phyloP scores from a whole-genome alignment of 1,139 yeast genomes.

The Taphrina sp. region DNA sequence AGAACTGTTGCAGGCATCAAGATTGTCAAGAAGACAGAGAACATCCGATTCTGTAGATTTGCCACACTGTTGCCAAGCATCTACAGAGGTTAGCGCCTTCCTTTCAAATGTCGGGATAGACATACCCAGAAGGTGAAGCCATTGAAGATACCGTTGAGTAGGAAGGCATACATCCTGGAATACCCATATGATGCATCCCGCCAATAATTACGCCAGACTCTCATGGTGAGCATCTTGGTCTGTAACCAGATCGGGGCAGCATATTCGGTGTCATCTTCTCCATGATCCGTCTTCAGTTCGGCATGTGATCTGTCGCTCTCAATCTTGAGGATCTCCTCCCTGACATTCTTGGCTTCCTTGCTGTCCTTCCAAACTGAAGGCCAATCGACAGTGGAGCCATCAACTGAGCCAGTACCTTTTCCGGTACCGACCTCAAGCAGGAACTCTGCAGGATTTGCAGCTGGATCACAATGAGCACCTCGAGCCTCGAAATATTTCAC shows the following conservation, averaged over 20 bases:
- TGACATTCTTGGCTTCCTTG: conserved; percentile 51
- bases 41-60: conserved; percentile 56
- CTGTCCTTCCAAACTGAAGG: conserved; percentile 65
- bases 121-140: conserved; percentile 60
- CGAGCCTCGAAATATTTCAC: conserved; percentile 66
- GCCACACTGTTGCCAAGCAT: conserved; percentile 50
- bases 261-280: conserved; percentile 34
- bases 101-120: no score
- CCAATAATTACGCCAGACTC: conserved; percentile 66
- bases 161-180: conserved; percentile 59
- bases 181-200: conserved; percentile 70
- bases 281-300: conserved; percentile 27
- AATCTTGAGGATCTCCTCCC: conserved; percentile 40
- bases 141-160: conserved; percentile 51
- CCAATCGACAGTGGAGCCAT: conserved; percentile 60
- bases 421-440: conserved; percentile 69
- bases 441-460: conserved; percentile 80
- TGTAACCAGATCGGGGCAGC: conserved; percentile 54
- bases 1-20: conserved; percentile 55
- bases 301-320: conserved; percentile 38
- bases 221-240: conserved; percentile 52
- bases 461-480: conserved; percentile 66
- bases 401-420: conserved; percentile 70
- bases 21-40: conserved; percentile 56
- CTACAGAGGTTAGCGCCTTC: conserved; percentile 58